Conservation (phyloP, 352 stramenopile species). For the Globisporangium yorkense region DNA sequence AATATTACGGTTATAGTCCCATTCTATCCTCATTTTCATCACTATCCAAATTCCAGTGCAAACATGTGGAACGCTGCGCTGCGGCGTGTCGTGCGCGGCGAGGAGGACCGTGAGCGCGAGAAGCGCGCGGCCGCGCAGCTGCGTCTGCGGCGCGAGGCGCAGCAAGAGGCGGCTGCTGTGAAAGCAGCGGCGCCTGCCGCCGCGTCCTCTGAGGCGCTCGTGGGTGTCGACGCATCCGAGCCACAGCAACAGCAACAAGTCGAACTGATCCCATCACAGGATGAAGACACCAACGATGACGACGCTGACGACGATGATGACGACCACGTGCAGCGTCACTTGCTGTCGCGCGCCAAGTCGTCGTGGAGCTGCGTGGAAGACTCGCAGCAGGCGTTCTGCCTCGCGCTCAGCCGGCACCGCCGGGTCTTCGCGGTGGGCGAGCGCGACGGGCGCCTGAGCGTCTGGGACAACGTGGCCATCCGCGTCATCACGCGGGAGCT, state of each 20-base stretch:
- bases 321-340: slow-evolving; percentile 51
- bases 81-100: slow-evolving; percentile 25
- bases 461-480: slow-evolving; percentile 81
- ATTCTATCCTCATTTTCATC: not conserved
- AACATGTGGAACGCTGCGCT: slow-evolving; percentile 22
- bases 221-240: not conserved
- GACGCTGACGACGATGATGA: slow-evolving; percentile 33
- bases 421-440: slow-evolving; percentile 73
- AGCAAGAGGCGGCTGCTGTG: not conserved
- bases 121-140: slow-evolving; percentile 25
- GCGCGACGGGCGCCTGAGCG: slow-evolving; percentile 69
- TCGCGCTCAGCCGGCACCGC: slow-evolving; percentile 54
- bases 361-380: slow-evolving; percentile 64
- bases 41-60: not conserved
- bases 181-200: not conserved
- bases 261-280: not conserved
- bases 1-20: too few species aligned
- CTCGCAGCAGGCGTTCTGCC: slow-evolving; percentile 67
- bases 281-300: slow-evolving; percentile 3
- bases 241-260: not conserved
- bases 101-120: slow-evolving; percentile 27
- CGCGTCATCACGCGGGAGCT: slow-evolving; percentile 75
- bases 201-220: not conserved
- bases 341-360: slow-evolving; percentile 43
- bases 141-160: slow-evolving; percentile 20